phyloP scores from a whole-genome alignment of 495 filamentous ascomycete genomes.

The Penicillium verhagenii region DNA sequence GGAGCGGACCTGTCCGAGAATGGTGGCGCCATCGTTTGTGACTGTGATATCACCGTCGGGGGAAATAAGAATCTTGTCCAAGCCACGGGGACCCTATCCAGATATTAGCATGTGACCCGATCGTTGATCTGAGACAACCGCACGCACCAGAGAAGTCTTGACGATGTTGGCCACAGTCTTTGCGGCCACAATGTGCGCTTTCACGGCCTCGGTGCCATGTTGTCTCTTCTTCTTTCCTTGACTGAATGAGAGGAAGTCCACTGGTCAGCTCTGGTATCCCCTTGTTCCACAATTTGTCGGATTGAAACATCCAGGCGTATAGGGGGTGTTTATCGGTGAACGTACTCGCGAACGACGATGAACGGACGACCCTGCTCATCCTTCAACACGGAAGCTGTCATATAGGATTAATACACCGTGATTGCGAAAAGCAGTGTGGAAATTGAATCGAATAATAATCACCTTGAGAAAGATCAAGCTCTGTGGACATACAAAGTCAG shows the following conservation, averaged over 20 bases:
- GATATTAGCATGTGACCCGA: constrained; percentile 17
- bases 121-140: not conserved
- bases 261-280: constrained; percentile 19
- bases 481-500: constrained; percentile 32
- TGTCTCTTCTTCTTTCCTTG: constrained; percentile 98
- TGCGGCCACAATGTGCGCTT: constrained; percentile 94
- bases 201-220: constrained; percentile 94
- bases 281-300: not conserved
- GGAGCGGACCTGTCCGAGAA: constrained; percentile 71
- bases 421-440: not conserved
- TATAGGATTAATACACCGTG: constrained; percentile 26
- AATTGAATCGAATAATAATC: constrained; percentile 1
- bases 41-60: constrained; percentile 99
- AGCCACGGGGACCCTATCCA: constrained; percentile 78
- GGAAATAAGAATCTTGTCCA: constrained; percentile 99
- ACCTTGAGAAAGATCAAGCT: constrained; percentile 78
- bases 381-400: constrained; percentile 68
- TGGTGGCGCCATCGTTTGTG: constrained; percentile 98
- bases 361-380: constrained; percentile 97
- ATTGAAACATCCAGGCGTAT: constrained; percentile 2
- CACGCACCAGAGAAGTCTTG: constrained; percentile 79
- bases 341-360: constrained; percentile 97
- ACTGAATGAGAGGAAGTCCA: constrained; percentile 43
- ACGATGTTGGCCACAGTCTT: constrained; percentile 95
- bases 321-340: constrained; percentile 26